Conservation (phyloP, 805 yeast genomes). For the Ogataea haglerorum region DNA sequence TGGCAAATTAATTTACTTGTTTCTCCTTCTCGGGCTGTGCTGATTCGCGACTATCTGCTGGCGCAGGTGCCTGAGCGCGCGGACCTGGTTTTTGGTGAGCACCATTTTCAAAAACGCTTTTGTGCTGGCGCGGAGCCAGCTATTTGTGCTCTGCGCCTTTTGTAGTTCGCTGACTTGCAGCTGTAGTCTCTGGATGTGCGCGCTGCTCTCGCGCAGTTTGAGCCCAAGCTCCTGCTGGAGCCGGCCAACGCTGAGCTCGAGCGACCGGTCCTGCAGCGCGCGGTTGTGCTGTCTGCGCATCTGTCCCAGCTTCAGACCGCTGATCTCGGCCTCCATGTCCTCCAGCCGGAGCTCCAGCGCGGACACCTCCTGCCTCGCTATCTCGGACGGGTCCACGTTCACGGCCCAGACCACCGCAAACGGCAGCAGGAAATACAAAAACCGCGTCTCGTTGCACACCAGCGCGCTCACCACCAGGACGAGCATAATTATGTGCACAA, state of each 20-base stretch:
- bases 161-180: neutral
- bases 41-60: neutral
- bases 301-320: constrained; percentile 6
- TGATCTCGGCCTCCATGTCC: constrained; percentile 14
- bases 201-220: constrained; percentile 5
- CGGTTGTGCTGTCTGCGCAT: constrained; percentile 12
- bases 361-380: neutral
- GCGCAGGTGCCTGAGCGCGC: constrained; percentile 4
- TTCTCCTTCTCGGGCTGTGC: constrained; percentile 10
- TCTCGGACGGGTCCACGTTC: constrained; percentile 7
- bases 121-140: constrained; percentile 4
- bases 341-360: constrained; percentile 6
- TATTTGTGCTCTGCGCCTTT: neutral
- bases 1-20: neutral
- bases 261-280: constrained; percentile 9
- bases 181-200: constrained; percentile 8
- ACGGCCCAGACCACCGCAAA: constrained; percentile 13
- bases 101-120: constrained; percentile 7
- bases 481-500: constrained; percentile 12
- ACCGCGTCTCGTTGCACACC: constrained; percentile 12
- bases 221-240: constrained; percentile 9
- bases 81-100: constrained; percentile 11
- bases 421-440: constrained; percentile 13
- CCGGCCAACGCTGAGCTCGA: constrained; percentile 8
- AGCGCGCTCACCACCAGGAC: constrained; percentile 14